Percentiles rank a stretch among this genome's conserved stretches.
Conservation (phyloP, 805 yeast genomes). For the fission yeast (Schizosaccharomyces pombe) region DNA sequence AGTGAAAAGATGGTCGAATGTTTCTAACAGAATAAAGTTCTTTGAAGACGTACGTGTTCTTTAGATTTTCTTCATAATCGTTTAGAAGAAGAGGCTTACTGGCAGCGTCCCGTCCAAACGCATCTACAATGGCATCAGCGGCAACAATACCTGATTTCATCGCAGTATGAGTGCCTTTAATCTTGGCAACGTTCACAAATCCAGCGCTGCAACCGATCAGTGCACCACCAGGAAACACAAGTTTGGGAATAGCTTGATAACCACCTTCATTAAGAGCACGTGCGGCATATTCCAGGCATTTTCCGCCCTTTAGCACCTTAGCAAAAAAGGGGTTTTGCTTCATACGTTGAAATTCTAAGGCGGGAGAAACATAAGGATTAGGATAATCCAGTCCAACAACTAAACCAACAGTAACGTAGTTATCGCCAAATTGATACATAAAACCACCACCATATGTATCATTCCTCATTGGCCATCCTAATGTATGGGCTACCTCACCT, state of each 20-base stretch:
- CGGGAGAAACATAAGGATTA: conserved; percentile 89
- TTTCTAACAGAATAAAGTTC: conserved; percentile 74
- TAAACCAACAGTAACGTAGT: conserved; percentile 74
- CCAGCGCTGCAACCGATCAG: conserved; percentile 92
- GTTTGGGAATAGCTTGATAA: conserved; percentile 68
- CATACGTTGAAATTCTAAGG: conserved; percentile 70
- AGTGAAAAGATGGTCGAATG: conserved; percentile 71
- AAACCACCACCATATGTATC: conserved; percentile 90
- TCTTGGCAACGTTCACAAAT: conserved; percentile 88
- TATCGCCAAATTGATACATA: conserved; percentile 89
- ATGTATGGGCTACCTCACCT: conserved; percentile 64
- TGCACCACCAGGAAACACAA: conserved; percentile 89
- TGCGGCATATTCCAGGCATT: conserved; percentile 83
- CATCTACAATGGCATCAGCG: conserved; percentile 54
- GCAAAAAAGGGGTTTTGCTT: conserved; percentile 74
- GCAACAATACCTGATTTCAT: conserved; percentile 90
- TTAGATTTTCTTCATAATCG: conserved; percentile 39
- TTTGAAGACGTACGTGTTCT: conserved; percentile 62
- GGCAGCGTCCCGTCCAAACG: conserved; percentile 19
- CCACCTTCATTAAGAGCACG: conserved; percentile 97
- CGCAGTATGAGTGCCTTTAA: conserved; percentile 94
- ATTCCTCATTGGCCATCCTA: conserved; percentile 64
- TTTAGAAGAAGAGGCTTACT: conserved; percentile 20
- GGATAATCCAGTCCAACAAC: conserved; percentile 85
- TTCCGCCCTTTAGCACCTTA: conserved; percentile 59